A percentile compares a stretch with the other conserved stretches of the same genome.
These are phyloP conservation scores for Trichoderma citrinoviride DNA, from an alignment of 2,329 filamentous ascomycete species.

Conservation along the genomic window DNA sequence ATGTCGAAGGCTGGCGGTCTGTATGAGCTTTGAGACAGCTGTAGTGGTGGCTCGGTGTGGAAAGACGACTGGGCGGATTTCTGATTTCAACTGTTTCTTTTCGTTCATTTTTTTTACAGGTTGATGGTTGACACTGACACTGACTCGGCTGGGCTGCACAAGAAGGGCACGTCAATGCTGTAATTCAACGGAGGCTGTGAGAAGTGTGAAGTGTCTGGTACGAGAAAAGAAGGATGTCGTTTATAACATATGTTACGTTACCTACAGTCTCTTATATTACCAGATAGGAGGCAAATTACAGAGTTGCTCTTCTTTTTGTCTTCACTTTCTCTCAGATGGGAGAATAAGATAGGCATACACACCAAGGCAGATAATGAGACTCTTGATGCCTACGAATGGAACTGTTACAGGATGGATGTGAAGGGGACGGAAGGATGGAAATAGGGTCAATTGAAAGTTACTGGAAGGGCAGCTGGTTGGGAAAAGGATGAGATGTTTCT, in stretches of 20 bases:
- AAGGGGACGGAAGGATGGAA: too few relatives aligned
- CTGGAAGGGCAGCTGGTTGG: too few relatives aligned
- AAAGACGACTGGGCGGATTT: not conserved
- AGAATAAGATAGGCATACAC: too few relatives aligned
- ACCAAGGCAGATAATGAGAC: too few relatives aligned
- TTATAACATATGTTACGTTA: not conserved
- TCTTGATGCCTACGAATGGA: too few relatives aligned
- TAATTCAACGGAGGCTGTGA: not conserved
- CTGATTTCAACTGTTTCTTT: not conserved
- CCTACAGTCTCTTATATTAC: too few relatives aligned
- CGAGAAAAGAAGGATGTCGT: constrained; percentile 4
- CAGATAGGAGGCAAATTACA: too few relatives aligned
- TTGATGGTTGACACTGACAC: not conserved
- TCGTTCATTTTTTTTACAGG: not conserved
- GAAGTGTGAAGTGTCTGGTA: not conserved
- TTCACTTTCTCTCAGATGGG: too few relatives aligned
- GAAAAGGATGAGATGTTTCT: too few relatives aligned
- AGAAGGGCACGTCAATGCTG: not conserved
- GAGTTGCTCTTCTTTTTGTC: too few relatives aligned
- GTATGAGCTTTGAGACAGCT: not conserved
- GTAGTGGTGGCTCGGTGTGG: not conserved
- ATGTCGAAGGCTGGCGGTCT: not conserved
- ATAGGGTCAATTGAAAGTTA: too few relatives aligned
- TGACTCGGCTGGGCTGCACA: not conserved
- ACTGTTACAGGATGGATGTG: too few relatives aligned